Evolutionary conservation across 768 basidiomycete genomes (phyloP), one percentile per base, ranked within the genome.

Genomic region (Daedaleopsis nitida): DNA sequence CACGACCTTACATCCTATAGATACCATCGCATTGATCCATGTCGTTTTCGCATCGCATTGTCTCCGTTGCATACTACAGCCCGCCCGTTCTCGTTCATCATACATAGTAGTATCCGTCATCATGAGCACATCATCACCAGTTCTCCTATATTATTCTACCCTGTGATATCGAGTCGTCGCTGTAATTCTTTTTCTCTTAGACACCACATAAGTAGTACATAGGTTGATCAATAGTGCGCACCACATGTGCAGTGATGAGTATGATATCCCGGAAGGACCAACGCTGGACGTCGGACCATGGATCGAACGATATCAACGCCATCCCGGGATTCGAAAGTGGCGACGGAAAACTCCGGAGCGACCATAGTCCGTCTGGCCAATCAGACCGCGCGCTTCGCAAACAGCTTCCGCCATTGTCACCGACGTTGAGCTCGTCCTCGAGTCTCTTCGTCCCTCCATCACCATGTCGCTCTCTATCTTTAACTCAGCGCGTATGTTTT

Each of bases 381-480:
- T 67, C 57, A 59, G 63, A 62, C 34, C 16, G 57, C 42, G 57
- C 52, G 59, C 64, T 60, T 65, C 57, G 56, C 59, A 57, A 63
- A 63, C 60, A 57, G 42, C 49, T 21, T 37, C 57, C 60, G 66
- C 64, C 67, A 63, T 62, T 60, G 67, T 68, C 62, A 60, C 65
- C 24, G 59, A 60, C 67, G 64, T 55, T 45, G 67, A 65, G 59
- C 62, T 56, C 64, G 52, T 21, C 47, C 16, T 45, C 44, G n/a
- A 45, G 39, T 52, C 58, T 55, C 45, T 57, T 39, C 39, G 11
- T 42, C 58, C 44, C 57, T 37, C 44, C 55, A 57, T 53, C 66
- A 70, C 67, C 71, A 85, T 86, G 85, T 81, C 84, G 67, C 77
- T 85, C 67, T 67, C 70, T 65, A 59, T 71, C 8, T 69, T 81